Evolutionary conservation across 2,329 filamentous ascomycete genomes (phyloP), one percentile per base, ranked within the genome.

Genomic region (Thielaviopsis ethacetica): DNA sequence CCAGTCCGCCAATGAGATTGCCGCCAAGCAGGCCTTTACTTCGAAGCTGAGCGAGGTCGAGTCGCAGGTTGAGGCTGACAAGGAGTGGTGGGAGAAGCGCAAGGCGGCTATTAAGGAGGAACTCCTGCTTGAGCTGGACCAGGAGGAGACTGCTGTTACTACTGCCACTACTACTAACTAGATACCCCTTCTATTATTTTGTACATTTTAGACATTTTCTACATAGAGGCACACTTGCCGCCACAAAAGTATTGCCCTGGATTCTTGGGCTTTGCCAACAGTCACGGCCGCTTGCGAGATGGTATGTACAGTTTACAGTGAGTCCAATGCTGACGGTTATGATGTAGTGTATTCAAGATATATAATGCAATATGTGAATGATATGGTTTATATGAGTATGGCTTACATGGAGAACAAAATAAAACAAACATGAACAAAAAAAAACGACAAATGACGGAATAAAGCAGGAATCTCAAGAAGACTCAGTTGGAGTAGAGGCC

Each of bases 1-100:
- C 80, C 93, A 98, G 72, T 91, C 88, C 53, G 93, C 93, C 59
- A 95, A 95, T 72, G 93, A 98, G 72, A 96, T 98, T 72, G 83
- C 86, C 61, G 85, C 89, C 68, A 96, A 96, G 73, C 80, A 81
- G 50, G 73, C 83, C 53, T 79, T 95, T 67, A 86, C 89, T 64
- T 77, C 84, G 64, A 81, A 84, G 55, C 77, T 95, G 21, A 80
- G 84, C 53, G 85, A 90, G 63, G 82, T 95, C 61, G 83, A 91
- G 66, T 73, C 76, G 27, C 85, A 88, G 67, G 75, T 83, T 1
- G 77, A 80, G 10, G 75, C 82, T 49, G 93, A 97, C 73, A 88
- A 86, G 73, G 79, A 85, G 67, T 95, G 90, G 89, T 98, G 93
- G 93, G 88, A 89, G 69, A 87, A 87, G 76, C 86, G 86, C 68